A percentile compares a stretch with the other conserved stretches of the same genome.
phyloP scores from a whole-genome alignment of 345 rosid species.

The Punica granatum region DNA sequence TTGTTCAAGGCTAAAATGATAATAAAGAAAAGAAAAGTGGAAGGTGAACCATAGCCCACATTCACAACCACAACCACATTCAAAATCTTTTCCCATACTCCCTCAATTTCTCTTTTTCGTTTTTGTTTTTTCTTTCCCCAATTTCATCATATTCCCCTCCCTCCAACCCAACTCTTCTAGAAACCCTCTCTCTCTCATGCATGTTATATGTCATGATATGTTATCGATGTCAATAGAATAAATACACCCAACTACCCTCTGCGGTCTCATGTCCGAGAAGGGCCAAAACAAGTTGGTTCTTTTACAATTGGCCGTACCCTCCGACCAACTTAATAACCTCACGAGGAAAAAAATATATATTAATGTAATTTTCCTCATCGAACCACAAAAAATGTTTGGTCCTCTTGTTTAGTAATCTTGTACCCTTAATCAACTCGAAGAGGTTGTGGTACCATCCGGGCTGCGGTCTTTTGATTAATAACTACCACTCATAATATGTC shows the following conservation, averaged over 20 bases:
- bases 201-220: background rate
- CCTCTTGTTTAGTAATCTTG: no score
- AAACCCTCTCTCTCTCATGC: background rate
- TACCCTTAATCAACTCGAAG: no score
- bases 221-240: background rate
- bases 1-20: background rate
- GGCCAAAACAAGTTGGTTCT: constrained; percentile 3
- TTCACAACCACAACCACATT: constrained; percentile 15
- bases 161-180: constrained; percentile 3
- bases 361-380: background rate
- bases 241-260: background rate
- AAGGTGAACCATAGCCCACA: constrained; percentile 19
- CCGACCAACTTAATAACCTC: constrained; percentile 12
- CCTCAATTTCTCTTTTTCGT: background rate
- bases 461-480: background rate
- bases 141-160: no score
- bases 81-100: no score
- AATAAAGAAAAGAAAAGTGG: constrained; percentile 17
- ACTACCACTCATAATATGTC: background rate
- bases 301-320: constrained; percentile 8
- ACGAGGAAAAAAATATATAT: no score
- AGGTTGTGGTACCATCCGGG: no score
- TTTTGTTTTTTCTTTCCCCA: constrained; percentile 1
- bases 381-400: no score
- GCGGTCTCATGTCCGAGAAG: background rate